Evolutionary conservation across 2,329 filamentous ascomycete species (phyloP).

Genomic region (Aspergillus uvarum): DNA sequence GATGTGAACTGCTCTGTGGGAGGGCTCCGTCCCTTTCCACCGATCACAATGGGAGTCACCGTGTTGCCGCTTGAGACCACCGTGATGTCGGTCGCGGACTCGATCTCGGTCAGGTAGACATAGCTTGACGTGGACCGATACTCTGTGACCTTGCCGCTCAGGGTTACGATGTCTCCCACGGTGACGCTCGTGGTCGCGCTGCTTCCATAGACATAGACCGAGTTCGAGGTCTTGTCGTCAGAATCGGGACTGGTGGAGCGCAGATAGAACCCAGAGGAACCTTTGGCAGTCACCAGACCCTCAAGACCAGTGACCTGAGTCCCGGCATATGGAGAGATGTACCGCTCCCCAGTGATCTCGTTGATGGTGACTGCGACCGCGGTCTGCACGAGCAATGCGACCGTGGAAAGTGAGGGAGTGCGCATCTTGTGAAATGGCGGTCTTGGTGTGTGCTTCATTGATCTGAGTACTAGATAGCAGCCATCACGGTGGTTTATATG

Average conservation of each 20-base stretch:
- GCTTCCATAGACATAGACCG: constrained; percentile 63
- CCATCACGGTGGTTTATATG: not conserved
- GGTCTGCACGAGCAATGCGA: constrained; percentile 7
- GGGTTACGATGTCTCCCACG: constrained; percentile 62
- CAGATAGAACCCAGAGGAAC: constrained; percentile 63
- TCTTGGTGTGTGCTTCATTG: not conserved
- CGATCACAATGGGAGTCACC: constrained; percentile 61
- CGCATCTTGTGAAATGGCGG: constrained; percentile 6
- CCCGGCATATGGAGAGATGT: constrained; percentile 61
- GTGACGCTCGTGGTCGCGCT: constrained; percentile 53
- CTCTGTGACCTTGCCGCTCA: constrained; percentile 62
- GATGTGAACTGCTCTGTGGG: constrained; percentile 62
- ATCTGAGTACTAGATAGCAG: not conserved
- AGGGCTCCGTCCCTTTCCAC: constrained; percentile 56
- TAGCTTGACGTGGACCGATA: constrained; percentile 58
- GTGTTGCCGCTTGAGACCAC: constrained; percentile 55
- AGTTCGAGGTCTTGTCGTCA: constrained; percentile 61
- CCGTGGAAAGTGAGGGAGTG: not conserved
- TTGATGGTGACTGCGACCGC: constrained; percentile 52
- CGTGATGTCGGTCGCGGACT: constrained; percentile 53
- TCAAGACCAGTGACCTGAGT: constrained; percentile 59
- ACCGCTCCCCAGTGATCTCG: constrained; percentile 66
- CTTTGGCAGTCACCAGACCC: constrained; percentile 65
- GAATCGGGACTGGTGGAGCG: constrained; percentile 59
- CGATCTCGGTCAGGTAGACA: constrained; percentile 64